Evolutionary conservation across 164 flowering plant species (phyloP), one percentile per base, ranked within the genome.

Genomic region (Protea cynaroides): DNA sequence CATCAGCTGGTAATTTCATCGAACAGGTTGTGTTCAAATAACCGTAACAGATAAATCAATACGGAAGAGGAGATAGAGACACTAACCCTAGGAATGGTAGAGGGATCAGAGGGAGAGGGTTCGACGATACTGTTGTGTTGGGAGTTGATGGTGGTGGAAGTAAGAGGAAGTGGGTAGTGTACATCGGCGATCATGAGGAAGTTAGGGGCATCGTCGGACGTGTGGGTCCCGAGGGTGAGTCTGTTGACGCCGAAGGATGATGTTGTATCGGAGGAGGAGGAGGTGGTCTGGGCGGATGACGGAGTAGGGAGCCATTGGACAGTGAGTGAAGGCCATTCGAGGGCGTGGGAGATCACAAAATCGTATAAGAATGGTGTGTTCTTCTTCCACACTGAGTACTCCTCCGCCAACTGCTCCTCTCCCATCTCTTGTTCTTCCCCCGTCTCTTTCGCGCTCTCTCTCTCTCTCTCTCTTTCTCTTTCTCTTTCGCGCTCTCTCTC

Each of bases 261-360:
- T 29, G 34, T 29, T 2, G 34, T 29, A 29, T 29, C 5, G 34
- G 2, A 2, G 4, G 34, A 29, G 34, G 34, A 2, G 2, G 34
- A 29, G 65, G 60, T 72, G 64, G 64, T 72, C 61, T 47, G 64
- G 1, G 68, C 63, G 38, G 47, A 57, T 0, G 86, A 74, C 0
- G 76, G 69, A 15, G 78, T 62, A 0, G 96, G 96, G n/a, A 85
- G 86, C 90, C 90, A 94, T 46, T 91, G 85, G 62, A 94, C 90
- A 58, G 98, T 91, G 66, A 91, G 95, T 46, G 97, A 94, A 0
- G 98, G 97, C 98, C 97, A 91, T 61, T 84, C 96, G 62, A 94
- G 90, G 51, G 95, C 77, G 69, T 86, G 87, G 25, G 91, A 89
- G 66, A 94, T 63, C 61, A 91, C 78, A 29, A 94, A 81, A 61